Percentiles rank a stretch among this genome's conserved stretches.
Evolutionary conservation across 2,329 filamentous ascomycete genomes (phyloP).

Genomic region (Xylariaceae sp.): DNA sequence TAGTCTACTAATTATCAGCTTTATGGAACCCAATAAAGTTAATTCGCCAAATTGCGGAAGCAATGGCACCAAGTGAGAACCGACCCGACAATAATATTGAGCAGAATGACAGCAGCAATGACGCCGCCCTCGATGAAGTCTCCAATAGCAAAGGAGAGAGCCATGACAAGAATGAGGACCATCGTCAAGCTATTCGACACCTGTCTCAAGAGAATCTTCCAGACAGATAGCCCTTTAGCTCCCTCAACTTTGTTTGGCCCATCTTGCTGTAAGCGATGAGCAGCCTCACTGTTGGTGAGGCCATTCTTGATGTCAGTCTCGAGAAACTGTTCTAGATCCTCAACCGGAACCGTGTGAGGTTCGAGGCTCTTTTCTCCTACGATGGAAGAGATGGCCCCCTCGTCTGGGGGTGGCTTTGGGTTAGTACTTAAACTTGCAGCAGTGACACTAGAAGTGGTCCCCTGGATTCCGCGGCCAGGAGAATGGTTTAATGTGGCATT

Average conservation of each 20-base stretch:
- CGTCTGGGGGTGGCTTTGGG: slow-evolving; percentile 2
- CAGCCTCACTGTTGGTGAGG: slow-evolving; percentile 64
- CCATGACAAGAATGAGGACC: slow-evolving; percentile 76
- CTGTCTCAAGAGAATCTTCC: slow-evolving; percentile 76
- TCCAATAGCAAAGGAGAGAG: slow-evolving; percentile 65
- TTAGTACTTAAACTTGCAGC: not conserved
- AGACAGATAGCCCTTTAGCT: slow-evolving; percentile 71
- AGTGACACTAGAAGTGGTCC: slow-evolving; percentile 3
- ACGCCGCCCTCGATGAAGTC: slow-evolving; percentile 67
- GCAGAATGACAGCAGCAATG: slow-evolving; percentile 64
- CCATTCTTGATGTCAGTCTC: slow-evolving; percentile 57
- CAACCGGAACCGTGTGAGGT: slow-evolving; percentile 36
- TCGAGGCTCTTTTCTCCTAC: slow-evolving; percentile 13
- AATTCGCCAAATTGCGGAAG: not conserved
- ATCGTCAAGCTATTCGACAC: slow-evolving; percentile 77
- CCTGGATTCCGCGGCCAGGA: slow-evolving; percentile 21
- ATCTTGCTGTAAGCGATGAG: slow-evolving; percentile 65
- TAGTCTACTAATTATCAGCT: slow-evolving; percentile 44
- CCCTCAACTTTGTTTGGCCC: slow-evolving; percentile 73
- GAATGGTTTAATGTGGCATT: slow-evolving; percentile 27
- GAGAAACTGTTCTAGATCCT: slow-evolving; percentile 40
- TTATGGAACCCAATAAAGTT: not conserved
- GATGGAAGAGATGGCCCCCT: slow-evolving; percentile 15
- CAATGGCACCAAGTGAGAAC: slow-evolving; percentile 28
- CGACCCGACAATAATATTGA: slow-evolving; percentile 69